phyloP scores from a whole-genome alignment of 495 filamentous ascomycete genomes.

The Aspergillus mulundensis region DNA sequence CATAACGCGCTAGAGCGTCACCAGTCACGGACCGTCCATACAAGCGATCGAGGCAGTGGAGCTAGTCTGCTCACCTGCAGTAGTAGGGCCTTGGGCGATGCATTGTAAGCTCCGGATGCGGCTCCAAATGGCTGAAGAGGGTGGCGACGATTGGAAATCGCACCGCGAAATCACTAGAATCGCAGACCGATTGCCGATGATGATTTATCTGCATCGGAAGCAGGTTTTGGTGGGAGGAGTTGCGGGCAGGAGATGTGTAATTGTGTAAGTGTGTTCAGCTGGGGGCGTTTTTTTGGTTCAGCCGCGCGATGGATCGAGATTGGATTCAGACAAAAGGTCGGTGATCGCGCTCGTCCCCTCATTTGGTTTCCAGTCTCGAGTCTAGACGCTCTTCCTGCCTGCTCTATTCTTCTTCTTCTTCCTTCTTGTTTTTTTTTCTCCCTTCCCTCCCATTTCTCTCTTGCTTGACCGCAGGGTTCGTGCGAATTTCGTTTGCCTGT shows the following conservation, averaged over 20 bases:
- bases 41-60: neutral
- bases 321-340: neutral
- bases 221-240: neutral
- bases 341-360: conserved; percentile 3
- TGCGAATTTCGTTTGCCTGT: neutral
- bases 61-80: conserved; percentile 10
- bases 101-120: conserved; percentile 10
- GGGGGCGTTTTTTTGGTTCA: conserved; percentile 8
- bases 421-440: conserved; percentile 10
- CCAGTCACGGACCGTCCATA: neutral
- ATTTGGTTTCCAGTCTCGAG: conserved; percentile 1
- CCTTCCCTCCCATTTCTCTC: conserved; percentile 11
- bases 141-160: neutral
- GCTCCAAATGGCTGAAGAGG: conserved; percentile 10
- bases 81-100: neutral
- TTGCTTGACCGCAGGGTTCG: conserved; percentile 2
- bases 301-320: neutral
- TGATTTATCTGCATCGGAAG: neutral
- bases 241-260: neutral
- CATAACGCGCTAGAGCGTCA: neutral
- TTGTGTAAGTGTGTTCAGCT: neutral
- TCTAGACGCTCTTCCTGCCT: conserved; percentile 14
- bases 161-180: neutral
- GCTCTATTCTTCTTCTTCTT: conserved; percentile 21
- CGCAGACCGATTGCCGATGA: neutral